Evolutionary conservation across 768 basidiomycete species (phyloP), one percentile per base, ranked within the genome.

Genomic region (Xerocomellus intermedius): DNA sequence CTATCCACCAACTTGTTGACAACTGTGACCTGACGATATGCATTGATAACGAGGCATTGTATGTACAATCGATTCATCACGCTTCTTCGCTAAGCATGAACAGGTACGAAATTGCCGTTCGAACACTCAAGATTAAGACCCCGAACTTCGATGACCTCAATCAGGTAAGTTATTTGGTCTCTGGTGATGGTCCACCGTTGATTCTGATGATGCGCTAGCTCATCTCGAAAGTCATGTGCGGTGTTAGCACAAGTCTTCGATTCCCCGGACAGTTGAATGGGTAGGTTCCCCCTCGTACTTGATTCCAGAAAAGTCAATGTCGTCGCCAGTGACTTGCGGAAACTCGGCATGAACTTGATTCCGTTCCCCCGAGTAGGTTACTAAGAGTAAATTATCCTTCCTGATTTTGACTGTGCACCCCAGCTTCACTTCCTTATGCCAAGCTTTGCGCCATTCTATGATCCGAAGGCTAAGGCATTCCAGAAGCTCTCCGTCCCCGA

Each of bases 351-450:
- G 83, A 98, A 98, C 73, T 81, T 98, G 49, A 79, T 98, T 57
- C 96, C 96, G 0, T 99, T 98, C 82, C 96, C 96, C 61, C 93
- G 94, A 56, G 89, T 89, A 71, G 49, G 83, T 73, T 19, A 7
- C 16, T 13, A 12, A 16, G 26, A 49, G 39, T 14, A n/a, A 17
- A 12, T 19, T 17, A 5, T 7, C 24, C 8, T 32, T 41, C 30
- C 10, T 8, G 17, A 32, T 59, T 36, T 41, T 55, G 39, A 52
- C 16, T 26, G 16, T 44, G 12, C 36, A 26, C 47, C 65, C 65
- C 70, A 96, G 87, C 82, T 98, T 49, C 96, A 99, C 70, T 99
- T 98, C 83, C 82, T 99, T 63, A 90, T 93, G 78, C 92, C 93
- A 46, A 94, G 92, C 60, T 97, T 94, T 69, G 94, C 93, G 0